phyloP scores from a whole-genome alignment of 1,139 yeast species.

The Suhomyces yuchorum region DNA sequence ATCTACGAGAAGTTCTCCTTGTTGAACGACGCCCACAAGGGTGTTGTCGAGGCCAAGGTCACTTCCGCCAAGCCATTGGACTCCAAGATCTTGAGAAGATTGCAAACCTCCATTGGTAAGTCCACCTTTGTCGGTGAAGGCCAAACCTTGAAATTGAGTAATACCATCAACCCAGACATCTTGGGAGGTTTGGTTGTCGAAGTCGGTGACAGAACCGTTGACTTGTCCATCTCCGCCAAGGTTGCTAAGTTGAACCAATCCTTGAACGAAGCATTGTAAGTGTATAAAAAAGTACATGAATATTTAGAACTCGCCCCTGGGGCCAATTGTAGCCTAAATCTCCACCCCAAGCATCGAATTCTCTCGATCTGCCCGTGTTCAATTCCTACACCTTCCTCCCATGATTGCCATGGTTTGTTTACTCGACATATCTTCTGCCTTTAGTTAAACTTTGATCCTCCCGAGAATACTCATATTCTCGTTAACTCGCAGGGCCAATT shows the following conservation, averaged over 20 bases:
- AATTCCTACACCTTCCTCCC: too few relatives aligned
- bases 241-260: constrained; percentile 87
- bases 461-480: too few relatives aligned
- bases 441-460: too few relatives aligned
- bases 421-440: too few relatives aligned
- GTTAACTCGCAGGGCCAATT: too few relatives aligned
- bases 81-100: constrained; percentile 73
- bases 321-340: not conserved
- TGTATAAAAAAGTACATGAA: constrained; percentile 11
- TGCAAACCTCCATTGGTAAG: constrained; percentile 75
- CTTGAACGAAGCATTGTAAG: constrained; percentile 70
- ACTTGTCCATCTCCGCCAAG: constrained; percentile 83
- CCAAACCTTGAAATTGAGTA: constrained; percentile 81
- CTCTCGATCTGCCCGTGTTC: too few relatives aligned
- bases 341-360: too few relatives aligned
- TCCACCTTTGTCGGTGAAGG: constrained; percentile 83
- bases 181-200: constrained; percentile 96
- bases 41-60: constrained; percentile 90
- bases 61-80: constrained; percentile 89
- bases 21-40: constrained; percentile 86
- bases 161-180: constrained; percentile 84
- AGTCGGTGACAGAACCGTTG: constrained; percentile 96
- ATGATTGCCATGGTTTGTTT: too few relatives aligned
- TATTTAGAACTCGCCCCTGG: not conserved
- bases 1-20: constrained; percentile 73